phyloP scores from a whole-genome alignment of 352 stramenopile genomes.

The Globisporangium spiculum region DNA sequence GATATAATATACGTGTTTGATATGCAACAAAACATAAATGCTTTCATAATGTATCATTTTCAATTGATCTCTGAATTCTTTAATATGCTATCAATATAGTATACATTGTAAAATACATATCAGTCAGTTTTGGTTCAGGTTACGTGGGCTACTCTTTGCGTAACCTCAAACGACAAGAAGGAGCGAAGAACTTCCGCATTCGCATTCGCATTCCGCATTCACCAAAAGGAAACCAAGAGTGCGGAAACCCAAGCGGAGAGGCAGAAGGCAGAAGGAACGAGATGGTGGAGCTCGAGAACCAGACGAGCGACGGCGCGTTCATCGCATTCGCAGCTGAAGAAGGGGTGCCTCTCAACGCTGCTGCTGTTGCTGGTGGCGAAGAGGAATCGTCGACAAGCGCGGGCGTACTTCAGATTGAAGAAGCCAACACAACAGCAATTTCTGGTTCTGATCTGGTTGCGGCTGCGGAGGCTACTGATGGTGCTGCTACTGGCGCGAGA shows the following conservation, averaged over 20 bases:
- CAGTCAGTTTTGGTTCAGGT: neutral
- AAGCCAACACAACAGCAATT: neutral
- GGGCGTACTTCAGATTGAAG: neutral
- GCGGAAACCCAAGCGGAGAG: neutral
- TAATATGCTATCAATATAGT: too few relatives aligned
- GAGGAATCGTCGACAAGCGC: neutral
- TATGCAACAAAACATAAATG: too few relatives aligned
- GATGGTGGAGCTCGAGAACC: conserved; percentile 11
- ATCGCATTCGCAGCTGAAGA: neutral
- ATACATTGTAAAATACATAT: too few relatives aligned
- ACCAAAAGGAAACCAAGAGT: neutral
- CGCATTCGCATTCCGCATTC: neutral
- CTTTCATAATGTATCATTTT: too few relatives aligned
- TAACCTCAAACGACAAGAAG: neutral
- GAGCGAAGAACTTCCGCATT: neutral
- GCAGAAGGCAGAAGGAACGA: neutral
- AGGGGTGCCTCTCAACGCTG: neutral
- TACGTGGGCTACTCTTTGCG: neutral
- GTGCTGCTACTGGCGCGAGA: neutral
- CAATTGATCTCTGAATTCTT: too few relatives aligned
- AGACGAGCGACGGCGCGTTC: neutral
- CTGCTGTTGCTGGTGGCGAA: neutral
- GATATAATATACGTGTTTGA: too few relatives aligned
- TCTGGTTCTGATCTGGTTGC: neutral
- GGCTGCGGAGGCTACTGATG: neutral